Evolutionary conservation across 139 green algal species (phyloP).

Genomic region (Chlorella sp.): DNA sequence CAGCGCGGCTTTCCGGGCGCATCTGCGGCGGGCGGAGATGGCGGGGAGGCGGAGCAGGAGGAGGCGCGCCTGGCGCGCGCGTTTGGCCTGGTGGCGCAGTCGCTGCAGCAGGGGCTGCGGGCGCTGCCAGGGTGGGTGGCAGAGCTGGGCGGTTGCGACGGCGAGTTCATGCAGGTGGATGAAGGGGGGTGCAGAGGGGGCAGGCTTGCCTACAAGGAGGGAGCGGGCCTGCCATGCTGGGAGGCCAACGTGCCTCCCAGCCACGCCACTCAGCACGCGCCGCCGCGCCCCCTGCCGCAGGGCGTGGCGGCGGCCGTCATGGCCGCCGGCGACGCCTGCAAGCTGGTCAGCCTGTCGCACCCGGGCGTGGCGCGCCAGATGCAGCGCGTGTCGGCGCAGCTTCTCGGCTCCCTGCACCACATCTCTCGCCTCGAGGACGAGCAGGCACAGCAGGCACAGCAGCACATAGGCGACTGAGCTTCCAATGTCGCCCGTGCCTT

Average conservation of each 20-base stretch:
- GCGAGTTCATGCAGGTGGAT: slow-evolving; percentile 3
- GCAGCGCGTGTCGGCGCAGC: slow-evolving; percentile 24
- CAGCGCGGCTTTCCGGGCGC: too few species aligned
- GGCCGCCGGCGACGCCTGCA: background rate
- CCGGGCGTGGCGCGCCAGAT: slow-evolving; percentile 9
- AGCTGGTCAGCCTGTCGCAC: slow-evolving; percentile 21
- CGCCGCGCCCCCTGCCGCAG: background rate
- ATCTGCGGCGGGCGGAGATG: background rate
- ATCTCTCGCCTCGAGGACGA: too few species aligned
- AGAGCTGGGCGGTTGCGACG: background rate
- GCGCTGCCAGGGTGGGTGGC: slow-evolving; percentile 8
- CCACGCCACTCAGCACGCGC: too few species aligned
- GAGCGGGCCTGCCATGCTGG: too few species aligned
- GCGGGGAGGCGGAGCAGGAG: background rate
- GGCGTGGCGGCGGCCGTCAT: background rate
- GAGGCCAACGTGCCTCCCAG: too few species aligned
- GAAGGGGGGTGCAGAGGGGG: too few species aligned
- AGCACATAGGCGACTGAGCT: too few species aligned
- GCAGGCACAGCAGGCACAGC: too few species aligned
- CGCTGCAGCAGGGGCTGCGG: slow-evolving; percentile 4
- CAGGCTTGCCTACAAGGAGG: too few species aligned
- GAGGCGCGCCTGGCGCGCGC: slow-evolving; percentile 5
- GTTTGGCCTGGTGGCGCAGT: background rate
- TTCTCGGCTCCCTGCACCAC: slow-evolving; percentile 9
- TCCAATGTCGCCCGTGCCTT: too few species aligned